phyloP scores from a whole-genome alignment of 225 moss, liverwort and hornwort species.

The Marchantia paleacea region DNA sequence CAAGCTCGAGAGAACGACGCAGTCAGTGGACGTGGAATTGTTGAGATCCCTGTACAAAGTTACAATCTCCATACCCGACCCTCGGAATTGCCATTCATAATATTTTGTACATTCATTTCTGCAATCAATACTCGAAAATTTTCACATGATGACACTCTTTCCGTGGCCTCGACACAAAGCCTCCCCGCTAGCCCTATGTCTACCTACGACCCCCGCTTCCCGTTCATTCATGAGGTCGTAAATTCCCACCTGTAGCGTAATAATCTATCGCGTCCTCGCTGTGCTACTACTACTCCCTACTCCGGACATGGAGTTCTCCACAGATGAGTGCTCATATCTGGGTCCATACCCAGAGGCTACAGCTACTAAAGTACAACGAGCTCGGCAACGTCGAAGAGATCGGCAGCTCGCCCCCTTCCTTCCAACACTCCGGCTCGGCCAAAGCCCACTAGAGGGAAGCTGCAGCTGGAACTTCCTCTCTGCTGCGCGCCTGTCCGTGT shows the following conservation, averaged over 20 bases:
- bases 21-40: too few relatives aligned
- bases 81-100: neutral
- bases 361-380: slow-evolving; percentile 19
- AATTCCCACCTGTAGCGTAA: neutral
- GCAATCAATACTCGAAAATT: slow-evolving; percentile 1
- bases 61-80: neutral
- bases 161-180: neutral
- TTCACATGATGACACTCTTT: neutral
- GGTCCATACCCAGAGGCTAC: neutral
- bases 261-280: neutral
- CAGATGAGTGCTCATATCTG: neutral
- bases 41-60: too few relatives aligned
- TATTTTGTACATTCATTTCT: slow-evolving; percentile 3
- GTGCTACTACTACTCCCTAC: neutral
- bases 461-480: neutral
- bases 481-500: neutral
- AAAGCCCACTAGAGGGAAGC: too few relatives aligned
- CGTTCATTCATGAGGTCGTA: neutral
- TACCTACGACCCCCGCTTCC: neutral
- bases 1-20: too few relatives aligned
- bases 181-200: neutral
- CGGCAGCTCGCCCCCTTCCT: neutral
- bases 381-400: neutral
- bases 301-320: neutral
- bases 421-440: neutral